Evolutionary conservation across 2,329 filamentous ascomycete genomes (phyloP).

Genomic region (Botryotinia convoluta): DNA sequence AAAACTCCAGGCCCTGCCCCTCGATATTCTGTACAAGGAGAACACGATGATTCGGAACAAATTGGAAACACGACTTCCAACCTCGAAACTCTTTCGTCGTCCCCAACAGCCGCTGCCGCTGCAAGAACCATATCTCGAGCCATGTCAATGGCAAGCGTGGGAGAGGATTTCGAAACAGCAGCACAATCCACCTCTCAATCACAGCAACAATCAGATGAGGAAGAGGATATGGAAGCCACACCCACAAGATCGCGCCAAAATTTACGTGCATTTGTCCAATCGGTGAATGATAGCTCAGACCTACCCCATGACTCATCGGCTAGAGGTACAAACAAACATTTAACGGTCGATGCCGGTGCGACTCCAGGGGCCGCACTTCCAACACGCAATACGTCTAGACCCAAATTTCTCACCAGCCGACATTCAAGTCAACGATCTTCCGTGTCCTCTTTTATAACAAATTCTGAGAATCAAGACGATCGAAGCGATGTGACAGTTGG

Average conservation of each 20-base stretch:
- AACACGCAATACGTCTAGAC: constrained; percentile 43
- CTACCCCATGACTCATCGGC: constrained; percentile 40
- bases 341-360: constrained; percentile 45
- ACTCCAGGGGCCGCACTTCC: constrained; percentile 48
- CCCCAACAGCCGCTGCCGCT: constrained; percentile 54
- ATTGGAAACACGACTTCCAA: constrained; percentile 47
- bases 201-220: constrained; percentile 28
- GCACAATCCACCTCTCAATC: constrained; percentile 24
- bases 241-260: constrained; percentile 28
- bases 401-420: constrained; percentile 56
- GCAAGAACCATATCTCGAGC: constrained; percentile 53
- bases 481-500: constrained; percentile 70
- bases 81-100: constrained; percentile 55
- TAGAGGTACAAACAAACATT: constrained; percentile 32
- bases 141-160: constrained; percentile 45
- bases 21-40: constrained; percentile 9
- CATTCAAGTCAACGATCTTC: constrained; percentile 58
- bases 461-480: constrained; percentile 51
- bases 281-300: constrained; percentile 29
- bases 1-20: constrained; percentile 29
- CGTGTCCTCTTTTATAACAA: constrained; percentile 57
- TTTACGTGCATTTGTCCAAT: constrained; percentile 22
- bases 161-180: constrained; percentile 22
- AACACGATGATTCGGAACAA: constrained; percentile 25
- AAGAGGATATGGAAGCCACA: constrained; percentile 31